Conservation (phyloP, 2,329 filamentous ascomycete genomes). For the Paracamarosporium sp. region DNA sequence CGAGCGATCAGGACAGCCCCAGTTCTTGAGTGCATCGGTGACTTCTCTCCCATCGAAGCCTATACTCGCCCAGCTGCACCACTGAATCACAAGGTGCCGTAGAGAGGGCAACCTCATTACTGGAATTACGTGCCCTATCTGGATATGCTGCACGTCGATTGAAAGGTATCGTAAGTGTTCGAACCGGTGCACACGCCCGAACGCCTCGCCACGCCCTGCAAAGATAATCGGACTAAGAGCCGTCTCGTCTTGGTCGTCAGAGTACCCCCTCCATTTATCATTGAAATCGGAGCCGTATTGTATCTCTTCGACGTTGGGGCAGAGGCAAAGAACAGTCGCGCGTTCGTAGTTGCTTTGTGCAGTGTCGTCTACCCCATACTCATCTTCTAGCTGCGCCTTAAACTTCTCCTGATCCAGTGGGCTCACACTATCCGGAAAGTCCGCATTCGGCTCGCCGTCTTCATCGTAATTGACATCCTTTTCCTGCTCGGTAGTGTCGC, state of each 20-base stretch:
- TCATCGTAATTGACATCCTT: too few relatives aligned
- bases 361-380: neutral
- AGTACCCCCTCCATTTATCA: neutral
- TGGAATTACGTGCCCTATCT: neutral
- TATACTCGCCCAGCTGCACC: neutral
- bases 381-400: neutral
- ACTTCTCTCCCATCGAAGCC: neutral
- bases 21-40: neutral
- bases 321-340: neutral
- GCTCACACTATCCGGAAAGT: neutral
- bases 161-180: neutral
- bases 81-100: neutral
- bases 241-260: neutral
- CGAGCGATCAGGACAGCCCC: neutral
- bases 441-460: neutral
- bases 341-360: neutral
- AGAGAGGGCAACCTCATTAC: neutral
- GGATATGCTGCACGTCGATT: neutral
- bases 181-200: neutral
- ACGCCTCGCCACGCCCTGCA: neutral
- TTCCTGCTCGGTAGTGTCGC: rapidly evolving
- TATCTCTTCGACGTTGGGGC: neutral
- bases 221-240: neutral
- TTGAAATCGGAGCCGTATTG: neutral
- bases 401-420: neutral